phyloP scores from a whole-genome alignment of 345 rosid species.

The Excoecaria cochinchinensis region DNA sequence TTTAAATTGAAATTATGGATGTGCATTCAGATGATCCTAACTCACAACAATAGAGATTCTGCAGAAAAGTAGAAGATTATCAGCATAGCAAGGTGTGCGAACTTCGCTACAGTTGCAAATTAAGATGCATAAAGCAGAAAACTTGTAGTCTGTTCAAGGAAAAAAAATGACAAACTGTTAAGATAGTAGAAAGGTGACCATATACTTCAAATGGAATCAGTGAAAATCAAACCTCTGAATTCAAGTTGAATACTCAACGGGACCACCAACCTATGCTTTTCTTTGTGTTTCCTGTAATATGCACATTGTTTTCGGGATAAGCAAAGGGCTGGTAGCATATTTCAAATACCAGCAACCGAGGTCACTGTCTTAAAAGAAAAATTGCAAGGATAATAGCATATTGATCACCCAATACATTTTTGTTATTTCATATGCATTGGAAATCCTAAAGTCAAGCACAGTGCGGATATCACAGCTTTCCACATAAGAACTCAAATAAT shows the following conservation, averaged over 20 bases:
- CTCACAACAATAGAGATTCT: neutral
- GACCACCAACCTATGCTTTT: conserved; percentile 47
- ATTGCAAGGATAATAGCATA: conserved; percentile 67
- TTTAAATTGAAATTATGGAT: neutral
- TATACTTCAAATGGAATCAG: neutral
- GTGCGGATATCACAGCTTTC: neutral
- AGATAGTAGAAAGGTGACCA: neutral
- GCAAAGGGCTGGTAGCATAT: conserved; percentile 53
- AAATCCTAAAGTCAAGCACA: conserved; percentile 38
- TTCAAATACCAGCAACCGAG: too few species aligned
- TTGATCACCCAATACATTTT: conserved; percentile 67
- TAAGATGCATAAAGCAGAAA: neutral
- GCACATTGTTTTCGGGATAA: conserved; percentile 78
- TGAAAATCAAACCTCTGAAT: conserved; percentile 55
- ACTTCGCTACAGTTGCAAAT: conserved; percentile 64
- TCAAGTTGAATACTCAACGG: conserved; percentile 69
- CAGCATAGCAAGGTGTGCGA: conserved; percentile 44
- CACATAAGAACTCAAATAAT: neutral
- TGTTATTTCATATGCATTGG: conserved; percentile 65
- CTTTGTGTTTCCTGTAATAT: conserved; percentile 75
- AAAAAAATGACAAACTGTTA: neutral
- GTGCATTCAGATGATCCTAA: neutral
- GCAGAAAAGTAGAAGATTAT: conserved; percentile 30
- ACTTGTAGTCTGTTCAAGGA: neutral
- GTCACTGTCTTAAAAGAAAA: conserved; percentile 38